These are phyloP conservation scores for Ophiosphaerella narmari DNA, from an alignment of 2,329 filamentous ascomycete genomes.

Conservation along the genomic window DNA sequence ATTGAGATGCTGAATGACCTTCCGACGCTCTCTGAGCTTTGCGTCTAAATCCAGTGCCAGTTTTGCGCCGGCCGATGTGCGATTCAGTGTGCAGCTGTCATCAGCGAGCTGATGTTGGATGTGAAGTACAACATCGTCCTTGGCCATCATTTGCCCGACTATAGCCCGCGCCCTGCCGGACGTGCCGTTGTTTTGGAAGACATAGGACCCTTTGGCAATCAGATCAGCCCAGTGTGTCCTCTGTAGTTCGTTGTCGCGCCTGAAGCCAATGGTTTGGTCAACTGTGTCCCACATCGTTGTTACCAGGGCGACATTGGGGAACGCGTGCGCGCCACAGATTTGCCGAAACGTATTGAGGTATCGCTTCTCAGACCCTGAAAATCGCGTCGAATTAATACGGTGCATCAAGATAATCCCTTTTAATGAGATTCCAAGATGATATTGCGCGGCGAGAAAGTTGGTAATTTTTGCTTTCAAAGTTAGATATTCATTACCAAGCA, in stretches of 20 bases:
- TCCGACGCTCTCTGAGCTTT: neutral
- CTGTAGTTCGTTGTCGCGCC: neutral
- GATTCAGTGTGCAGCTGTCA: neutral
- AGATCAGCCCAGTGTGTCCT: neutral
- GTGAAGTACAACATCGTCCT: neutral
- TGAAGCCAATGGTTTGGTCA: neutral
- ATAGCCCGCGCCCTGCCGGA: neutral
- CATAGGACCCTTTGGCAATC: neutral
- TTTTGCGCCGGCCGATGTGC: neutral
- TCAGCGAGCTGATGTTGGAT: neutral
- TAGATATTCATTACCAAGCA: too few relatives aligned
- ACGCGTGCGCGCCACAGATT: neutral
- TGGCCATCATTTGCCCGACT: neutral
- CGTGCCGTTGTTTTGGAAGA: neutral
- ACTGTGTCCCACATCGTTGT: neutral
- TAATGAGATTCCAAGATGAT: neutral
- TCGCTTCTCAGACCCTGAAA: neutral
- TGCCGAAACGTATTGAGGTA: neutral
- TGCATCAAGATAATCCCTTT: neutral
- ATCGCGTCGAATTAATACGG: neutral
- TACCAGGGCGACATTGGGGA: neutral
- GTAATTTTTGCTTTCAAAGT: neutral
- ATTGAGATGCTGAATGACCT: neutral
- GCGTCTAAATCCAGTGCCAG: neutral
- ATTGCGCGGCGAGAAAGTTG: neutral